Evolutionary conservation across 2,329 filamentous ascomycete species (phyloP), one percentile per base, ranked within the genome.

Genomic region (Akanthomyces lecanii): DNA sequence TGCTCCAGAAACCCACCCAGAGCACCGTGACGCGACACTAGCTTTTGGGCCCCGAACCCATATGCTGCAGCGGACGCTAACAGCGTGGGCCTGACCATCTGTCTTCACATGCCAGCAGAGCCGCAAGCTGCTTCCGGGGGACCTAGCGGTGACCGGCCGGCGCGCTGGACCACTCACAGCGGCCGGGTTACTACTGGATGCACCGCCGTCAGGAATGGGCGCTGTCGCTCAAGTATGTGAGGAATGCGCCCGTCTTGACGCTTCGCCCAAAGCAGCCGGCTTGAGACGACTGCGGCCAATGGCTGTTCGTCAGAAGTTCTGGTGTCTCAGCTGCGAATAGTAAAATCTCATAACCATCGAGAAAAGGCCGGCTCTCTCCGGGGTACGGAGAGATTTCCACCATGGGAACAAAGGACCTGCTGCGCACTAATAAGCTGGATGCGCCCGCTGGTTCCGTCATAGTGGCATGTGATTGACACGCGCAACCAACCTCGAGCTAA

Each of bases 381-480:
- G 56, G 30, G 56, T 36, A 11, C 33, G 33, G 33, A 36, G 21
- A 23, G 33, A 40, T 47, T 23, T n/a, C 33, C 40, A 14, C 10
- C 21, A 14, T 14, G 21, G 3, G 30, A 6, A 16, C 30, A 36
- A n/a, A 14, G 52, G 28, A 18, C 23, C 25, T 14, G 21, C 40
- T 23, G 16, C 18, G n/a, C 53, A 53, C 52, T 18, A 42, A 36
- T 11, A 42, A 45, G 50, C 5, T 51, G 38, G 12, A 36, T 30
- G 28, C 40, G 7, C 21, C 21, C 16, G 45, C 33, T 52, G 59
- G 50, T 33, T 54, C 59, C 59, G 59, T 54, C 48, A 36, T 55
- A 51, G 60, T 62, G 23, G 60, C 60, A 62, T 62, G 60, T 62
- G 60, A 62, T 56, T 51, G 52, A 62, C 60, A 61, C 50, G 42